Percentiles rank a stretch among this genome's conserved stretches.
Evolutionary conservation across 2,329 filamentous ascomycete species (phyloP).

Genomic region (Elsinoe perseae): DNA sequence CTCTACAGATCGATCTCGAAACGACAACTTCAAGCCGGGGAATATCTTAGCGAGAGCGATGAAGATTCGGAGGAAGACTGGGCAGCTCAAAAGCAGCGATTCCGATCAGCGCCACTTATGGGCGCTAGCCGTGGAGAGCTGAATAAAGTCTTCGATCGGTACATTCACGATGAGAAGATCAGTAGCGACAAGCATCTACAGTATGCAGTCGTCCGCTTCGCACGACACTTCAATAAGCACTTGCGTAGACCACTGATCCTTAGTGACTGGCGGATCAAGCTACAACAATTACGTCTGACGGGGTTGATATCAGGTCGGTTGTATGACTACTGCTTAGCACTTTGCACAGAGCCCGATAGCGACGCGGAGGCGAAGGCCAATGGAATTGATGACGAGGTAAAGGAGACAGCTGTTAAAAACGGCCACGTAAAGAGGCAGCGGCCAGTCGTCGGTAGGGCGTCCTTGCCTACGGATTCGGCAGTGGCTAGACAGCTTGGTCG

Average conservation of each 20-base stretch:
- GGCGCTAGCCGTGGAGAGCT: conserved; percentile 29
- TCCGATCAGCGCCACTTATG: conserved; percentile 21
- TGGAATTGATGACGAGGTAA: background rate
- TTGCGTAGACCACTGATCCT: conserved; percentile 24
- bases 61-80: conserved; percentile 35
- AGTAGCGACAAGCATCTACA: conserved; percentile 29
- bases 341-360: background rate
- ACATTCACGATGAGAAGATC: conserved; percentile 33
- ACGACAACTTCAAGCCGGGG: conserved; percentile 31
- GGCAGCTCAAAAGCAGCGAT: conserved; percentile 29
- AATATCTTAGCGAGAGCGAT: conserved; percentile 38
- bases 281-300: conserved; percentile 28
- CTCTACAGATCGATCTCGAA: conserved; percentile 38
- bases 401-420: background rate
- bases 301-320: conserved; percentile 25
- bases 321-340: conserved; percentile 20
- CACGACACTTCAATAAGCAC: conserved; percentile 21
- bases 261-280: conserved; percentile 28
- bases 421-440: background rate
- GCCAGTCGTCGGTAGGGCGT: background rate
- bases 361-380: background rate
- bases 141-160: conserved; percentile 31
- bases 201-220: conserved; percentile 36
- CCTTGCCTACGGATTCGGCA: background rate
- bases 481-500: background rate